phyloP scores from a whole-genome alignment of 2,329 filamentous ascomycete genomes.

The Aspergillus jensenii region DNA sequence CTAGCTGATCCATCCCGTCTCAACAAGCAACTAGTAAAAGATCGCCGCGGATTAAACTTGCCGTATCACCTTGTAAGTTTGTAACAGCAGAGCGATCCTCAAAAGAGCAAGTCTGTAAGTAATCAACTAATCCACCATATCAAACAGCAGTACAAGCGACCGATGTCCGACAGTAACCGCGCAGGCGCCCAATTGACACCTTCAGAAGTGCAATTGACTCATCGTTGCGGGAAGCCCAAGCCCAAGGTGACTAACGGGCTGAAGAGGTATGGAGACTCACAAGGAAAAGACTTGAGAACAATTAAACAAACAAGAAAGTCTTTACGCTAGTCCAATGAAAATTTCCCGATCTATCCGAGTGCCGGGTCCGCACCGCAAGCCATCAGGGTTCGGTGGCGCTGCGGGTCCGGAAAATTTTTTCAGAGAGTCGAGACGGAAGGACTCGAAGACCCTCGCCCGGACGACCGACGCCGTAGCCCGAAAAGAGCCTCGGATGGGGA shows the following conservation, averaged over 20 bases:
- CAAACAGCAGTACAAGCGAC: no score
- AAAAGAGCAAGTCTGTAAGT: no score
- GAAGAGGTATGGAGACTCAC: not conserved
- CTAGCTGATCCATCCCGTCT: no score
- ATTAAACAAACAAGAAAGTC: not conserved
- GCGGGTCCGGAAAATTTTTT: not conserved
- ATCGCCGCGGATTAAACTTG: no score
- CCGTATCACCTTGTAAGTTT: no score
- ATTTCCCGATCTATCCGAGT: slow-evolving; percentile 2
- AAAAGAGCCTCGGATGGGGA: not conserved
- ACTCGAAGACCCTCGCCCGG: not conserved
- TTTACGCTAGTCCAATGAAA: not conserved
- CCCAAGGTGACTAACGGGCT: not conserved
- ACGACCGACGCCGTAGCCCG: not conserved
- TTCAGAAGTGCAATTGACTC: no score
- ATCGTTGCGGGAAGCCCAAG: no score
- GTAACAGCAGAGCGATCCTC: no score
- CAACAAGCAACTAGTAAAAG: no score
- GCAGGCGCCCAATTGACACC: no score
- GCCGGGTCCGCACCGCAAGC: not conserved
- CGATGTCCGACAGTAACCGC: no score
- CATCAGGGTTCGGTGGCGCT: not conserved
- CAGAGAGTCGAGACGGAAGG: not conserved
- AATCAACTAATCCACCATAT: no score
- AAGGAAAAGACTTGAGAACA: not conserved